Evolutionary conservation across 2,329 filamentous ascomycete genomes (phyloP).

Genomic region (Paecilomyces variotii): DNA sequence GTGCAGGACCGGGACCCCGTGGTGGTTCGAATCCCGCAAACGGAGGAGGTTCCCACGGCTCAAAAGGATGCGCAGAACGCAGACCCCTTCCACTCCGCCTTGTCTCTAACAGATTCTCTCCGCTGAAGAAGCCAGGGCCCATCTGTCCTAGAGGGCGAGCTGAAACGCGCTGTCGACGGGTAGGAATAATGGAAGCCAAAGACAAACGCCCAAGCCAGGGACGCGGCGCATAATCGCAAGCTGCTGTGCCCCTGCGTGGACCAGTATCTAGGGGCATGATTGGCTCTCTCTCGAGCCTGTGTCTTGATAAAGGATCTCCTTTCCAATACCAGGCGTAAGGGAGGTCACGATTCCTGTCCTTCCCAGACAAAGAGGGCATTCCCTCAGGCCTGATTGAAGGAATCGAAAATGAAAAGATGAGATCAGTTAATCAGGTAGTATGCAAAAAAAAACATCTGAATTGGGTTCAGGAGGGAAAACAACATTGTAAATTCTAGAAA

Average conservation of each 20-base stretch:
- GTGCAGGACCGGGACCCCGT: neutral
- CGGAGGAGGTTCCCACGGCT: neutral
- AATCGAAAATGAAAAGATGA: neutral
- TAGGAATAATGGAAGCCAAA: neutral
- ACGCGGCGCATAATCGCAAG: neutral
- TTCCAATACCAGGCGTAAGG: constrained; percentile 18
- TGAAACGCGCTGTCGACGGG: neutral
- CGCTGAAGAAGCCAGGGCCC: neutral
- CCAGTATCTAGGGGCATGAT: neutral
- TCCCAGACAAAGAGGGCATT: neutral
- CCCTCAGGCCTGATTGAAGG: neutral
- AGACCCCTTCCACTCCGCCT: neutral
- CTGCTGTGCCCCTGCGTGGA: constrained; percentile 1
- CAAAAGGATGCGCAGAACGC: neutral
- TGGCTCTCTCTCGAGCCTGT: constrained; percentile 8
- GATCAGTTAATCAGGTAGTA: neutral
- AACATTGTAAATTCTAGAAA: neutral
- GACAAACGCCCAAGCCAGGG: neutral
- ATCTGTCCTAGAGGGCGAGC: neutral
- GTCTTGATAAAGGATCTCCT: constrained; percentile 13
- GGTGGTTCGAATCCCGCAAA: neutral
- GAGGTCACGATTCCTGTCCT: constrained; percentile 4
- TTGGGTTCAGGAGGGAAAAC: neutral
- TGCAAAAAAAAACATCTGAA: neutral
- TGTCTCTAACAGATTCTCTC: constrained; percentile 1